A percentile compares a stretch with the other conserved stretches of the same genome.
phyloP scores from a whole-genome alignment of 805 yeast species.

The Kuraishia borneana region DNA sequence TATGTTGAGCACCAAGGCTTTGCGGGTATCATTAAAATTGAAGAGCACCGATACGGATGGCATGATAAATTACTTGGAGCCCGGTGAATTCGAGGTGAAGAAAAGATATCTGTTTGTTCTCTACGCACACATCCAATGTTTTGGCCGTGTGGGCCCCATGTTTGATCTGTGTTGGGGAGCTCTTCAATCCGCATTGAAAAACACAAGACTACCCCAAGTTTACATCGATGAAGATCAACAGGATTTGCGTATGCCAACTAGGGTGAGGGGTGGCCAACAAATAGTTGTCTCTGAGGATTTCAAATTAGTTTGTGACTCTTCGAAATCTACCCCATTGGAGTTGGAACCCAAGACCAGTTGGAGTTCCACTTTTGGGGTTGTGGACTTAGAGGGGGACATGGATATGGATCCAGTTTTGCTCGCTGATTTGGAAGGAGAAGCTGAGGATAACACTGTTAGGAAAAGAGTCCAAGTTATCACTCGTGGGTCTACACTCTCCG shows the following conservation, averaged over 20 bases:
- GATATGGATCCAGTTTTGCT: slow-evolving; percentile 25
- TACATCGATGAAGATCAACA: slow-evolving; percentile 53
- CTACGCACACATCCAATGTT: slow-evolving; percentile 64
- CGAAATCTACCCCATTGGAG: slow-evolving; percentile 23
- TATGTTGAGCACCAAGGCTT: slow-evolving; percentile 35
- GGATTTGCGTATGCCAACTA: slow-evolving; percentile 23
- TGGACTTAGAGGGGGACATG: slow-evolving; percentile 13
- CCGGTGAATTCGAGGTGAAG: slow-evolving; percentile 22
- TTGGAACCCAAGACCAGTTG: slow-evolving; percentile 27
- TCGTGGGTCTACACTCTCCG: slow-evolving; percentile 18
- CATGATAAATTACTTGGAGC: slow-evolving; percentile 25
- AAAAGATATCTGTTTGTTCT: slow-evolving; percentile 46
- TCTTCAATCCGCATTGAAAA: slow-evolving; percentile 47
- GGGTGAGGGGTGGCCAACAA: slow-evolving; percentile 17
- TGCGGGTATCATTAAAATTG: slow-evolving; percentile 41
- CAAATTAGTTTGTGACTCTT: slow-evolving; percentile 47
- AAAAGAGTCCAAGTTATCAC: slow-evolving; percentile 40
- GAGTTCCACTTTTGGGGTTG: slow-evolving; percentile 51
- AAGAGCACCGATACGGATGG: slow-evolving; percentile 44
- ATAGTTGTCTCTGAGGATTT: slow-evolving; percentile 34
- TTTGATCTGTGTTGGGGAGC: slow-evolving; percentile 70
- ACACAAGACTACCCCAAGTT: slow-evolving; percentile 54
- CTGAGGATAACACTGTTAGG: slow-evolving; percentile 55
- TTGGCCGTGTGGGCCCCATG: slow-evolving; percentile 73
- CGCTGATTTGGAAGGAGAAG: slow-evolving; percentile 76